phyloP scores from a whole-genome alignment of 2,329 filamentous ascomycete genomes.

The Incumbomyces lentus region DNA sequence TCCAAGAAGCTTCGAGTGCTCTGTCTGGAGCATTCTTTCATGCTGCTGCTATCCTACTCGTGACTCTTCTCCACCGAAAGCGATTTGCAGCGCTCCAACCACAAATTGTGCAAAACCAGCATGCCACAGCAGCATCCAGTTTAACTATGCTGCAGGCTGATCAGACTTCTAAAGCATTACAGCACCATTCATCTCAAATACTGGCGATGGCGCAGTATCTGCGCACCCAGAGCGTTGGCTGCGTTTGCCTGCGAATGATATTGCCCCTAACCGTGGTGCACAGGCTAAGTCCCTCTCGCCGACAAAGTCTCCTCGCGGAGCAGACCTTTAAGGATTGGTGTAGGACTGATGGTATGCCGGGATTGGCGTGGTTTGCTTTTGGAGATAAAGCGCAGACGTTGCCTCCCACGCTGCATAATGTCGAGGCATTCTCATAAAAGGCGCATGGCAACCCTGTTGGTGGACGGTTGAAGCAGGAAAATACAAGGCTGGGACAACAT shows the following conservation, averaged over 20 bases:
- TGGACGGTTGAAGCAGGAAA: too few relatives aligned
- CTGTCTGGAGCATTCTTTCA: background rate
- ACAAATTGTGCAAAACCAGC: background rate
- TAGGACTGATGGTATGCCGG: background rate
- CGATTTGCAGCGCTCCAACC: background rate
- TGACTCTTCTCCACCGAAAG: background rate
- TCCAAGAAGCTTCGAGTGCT: background rate
- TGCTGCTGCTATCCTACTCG: background rate
- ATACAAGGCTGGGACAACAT: too few relatives aligned
- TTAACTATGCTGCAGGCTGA: background rate
- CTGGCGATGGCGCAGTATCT: background rate
- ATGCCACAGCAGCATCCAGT: background rate
- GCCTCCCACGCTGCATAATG: too few relatives aligned
- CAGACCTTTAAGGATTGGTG: background rate
- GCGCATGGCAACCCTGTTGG: too few relatives aligned
- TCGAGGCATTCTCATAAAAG: too few relatives aligned
- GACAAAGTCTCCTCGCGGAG: background rate
- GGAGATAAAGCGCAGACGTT: background rate
- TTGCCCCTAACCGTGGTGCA: background rate
- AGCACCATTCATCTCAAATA: background rate
- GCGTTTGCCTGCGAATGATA: background rate
- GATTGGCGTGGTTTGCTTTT: background rate
- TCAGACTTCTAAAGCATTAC: background rate
- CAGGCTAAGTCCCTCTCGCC: background rate
- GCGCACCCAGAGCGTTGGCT: background rate